Conservation (phyloP, 345 rosid species). For the Citrus reticulata region DNA sequence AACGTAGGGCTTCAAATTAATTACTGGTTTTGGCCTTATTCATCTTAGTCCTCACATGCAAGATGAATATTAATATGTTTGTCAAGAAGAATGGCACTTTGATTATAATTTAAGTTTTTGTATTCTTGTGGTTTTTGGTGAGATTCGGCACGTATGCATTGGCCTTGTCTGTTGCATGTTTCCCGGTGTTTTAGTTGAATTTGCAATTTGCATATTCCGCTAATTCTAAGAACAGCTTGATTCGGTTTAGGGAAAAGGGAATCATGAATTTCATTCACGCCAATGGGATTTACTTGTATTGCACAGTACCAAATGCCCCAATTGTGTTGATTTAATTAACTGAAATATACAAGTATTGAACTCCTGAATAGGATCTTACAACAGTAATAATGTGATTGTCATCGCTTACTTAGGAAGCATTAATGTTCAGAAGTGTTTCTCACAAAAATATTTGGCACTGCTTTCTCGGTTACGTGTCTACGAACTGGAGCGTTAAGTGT, state of each 20-base stretch:
- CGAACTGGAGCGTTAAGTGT: neutral
- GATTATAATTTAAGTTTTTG: conserved; percentile 9
- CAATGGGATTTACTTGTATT: neutral
- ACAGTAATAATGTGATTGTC: neutral
- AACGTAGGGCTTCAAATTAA: neutral
- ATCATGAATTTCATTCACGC: neutral
- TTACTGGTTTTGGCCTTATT: neutral
- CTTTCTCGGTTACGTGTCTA: neutral
- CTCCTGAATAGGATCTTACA: neutral
- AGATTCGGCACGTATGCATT: conserved; percentile 8
- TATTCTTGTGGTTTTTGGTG: conserved; percentile 15
- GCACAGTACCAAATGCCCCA: neutral
- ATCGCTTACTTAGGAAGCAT: neutral
- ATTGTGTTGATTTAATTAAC: neutral
- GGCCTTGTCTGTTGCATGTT: conserved; percentile 28
- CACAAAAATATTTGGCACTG: neutral
- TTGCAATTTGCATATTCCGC: conserved; percentile 1
- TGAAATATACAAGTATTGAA: neutral
- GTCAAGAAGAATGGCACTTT: neutral
- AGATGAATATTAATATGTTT: conserved; percentile 9
- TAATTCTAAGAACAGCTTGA: neutral
- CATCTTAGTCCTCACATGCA: conserved; percentile 11
- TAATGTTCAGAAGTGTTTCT: neutral
- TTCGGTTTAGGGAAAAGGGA: neutral
- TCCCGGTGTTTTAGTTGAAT: conserved; percentile 11